These are phyloP conservation scores for Mycosarcoma maydis DNA, from an alignment of 1,284 basidiomycete species.

Conservation along the genomic window DNA sequence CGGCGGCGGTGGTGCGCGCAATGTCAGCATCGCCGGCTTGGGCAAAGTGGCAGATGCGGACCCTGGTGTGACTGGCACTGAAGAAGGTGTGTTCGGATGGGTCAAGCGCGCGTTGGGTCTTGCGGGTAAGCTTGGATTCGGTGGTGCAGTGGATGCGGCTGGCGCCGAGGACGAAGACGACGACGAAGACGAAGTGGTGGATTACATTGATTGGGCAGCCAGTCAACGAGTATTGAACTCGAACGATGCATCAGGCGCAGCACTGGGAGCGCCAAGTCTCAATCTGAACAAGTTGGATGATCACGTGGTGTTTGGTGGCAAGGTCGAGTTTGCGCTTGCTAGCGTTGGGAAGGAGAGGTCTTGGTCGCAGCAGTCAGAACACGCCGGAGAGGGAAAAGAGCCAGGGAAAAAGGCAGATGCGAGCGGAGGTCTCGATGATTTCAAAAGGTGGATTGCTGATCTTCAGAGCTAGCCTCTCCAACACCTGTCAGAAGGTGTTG, in stretches of 20 bases:
- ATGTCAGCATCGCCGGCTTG: slow-evolving; percentile 60
- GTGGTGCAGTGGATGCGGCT: slow-evolving; percentile 9
- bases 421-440: slow-evolving; percentile 12
- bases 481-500: too few relatives aligned
- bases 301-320: slow-evolving; percentile 51
- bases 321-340: slow-evolving; percentile 48
- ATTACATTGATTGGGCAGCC: slow-evolving; percentile 55
- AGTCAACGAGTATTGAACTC: slow-evolving; percentile 6
- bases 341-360: slow-evolving; percentile 46
- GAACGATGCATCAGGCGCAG: background rate
- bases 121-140: background rate
- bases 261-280: slow-evolving; percentile 15
- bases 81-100: slow-evolving; percentile 42
- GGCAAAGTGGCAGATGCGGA: slow-evolving; percentile 46
- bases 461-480: too few relatives aligned
- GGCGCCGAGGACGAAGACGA: slow-evolving; percentile 55
- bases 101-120: slow-evolving; percentile 39
- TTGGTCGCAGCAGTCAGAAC: slow-evolving; percentile 7
- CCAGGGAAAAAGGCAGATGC: background rate
- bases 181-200: slow-evolving; percentile 48
- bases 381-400: background rate
- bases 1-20: slow-evolving; percentile 6
- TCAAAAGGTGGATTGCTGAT: slow-evolving; percentile 39
- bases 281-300: slow-evolving; percentile 54
- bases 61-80: background rate